A percentile compares a stretch with the other conserved stretches of the same genome.
phyloP scores from a whole-genome alignment of 805 yeast genomes.

The Tanozyma kutaoensis region DNA sequence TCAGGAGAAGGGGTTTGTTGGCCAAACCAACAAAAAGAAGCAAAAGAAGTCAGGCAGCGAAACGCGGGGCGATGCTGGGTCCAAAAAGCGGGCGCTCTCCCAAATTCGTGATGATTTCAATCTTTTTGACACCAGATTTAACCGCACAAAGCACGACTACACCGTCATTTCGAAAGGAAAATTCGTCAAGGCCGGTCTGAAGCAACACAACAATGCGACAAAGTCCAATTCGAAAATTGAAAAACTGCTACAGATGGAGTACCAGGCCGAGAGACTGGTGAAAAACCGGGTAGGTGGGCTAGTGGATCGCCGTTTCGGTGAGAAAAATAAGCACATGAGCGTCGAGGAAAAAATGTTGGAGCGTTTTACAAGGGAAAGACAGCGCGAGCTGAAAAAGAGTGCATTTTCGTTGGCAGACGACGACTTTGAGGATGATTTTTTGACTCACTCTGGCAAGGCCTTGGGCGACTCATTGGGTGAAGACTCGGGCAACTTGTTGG shows the following conservation, averaged over 20 bases:
- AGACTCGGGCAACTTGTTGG: too few species aligned
- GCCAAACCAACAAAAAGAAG: slow-evolving; percentile 58
- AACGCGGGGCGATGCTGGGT: slow-evolving; percentile 57
- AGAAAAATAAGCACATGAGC: slow-evolving; percentile 51
- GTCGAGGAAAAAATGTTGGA: slow-evolving; percentile 92
- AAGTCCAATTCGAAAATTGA: slow-evolving; percentile 21
- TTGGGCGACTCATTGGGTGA: slow-evolving; percentile 33
- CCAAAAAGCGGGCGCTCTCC: slow-evolving; percentile 28
- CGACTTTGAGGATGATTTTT: slow-evolving; percentile 38
- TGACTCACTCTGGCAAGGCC: slow-evolving; percentile 69
- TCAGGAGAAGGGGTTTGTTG: slow-evolving; percentile 71
- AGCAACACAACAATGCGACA: slow-evolving; percentile 21
- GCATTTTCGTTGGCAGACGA: slow-evolving; percentile 49
- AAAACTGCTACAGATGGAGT: slow-evolving; percentile 37
- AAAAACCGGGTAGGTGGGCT: slow-evolving; percentile 70
- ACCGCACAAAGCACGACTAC: slow-evolving; percentile 47
- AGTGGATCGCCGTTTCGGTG: slow-evolving; percentile 87
- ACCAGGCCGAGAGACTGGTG: slow-evolving; percentile 46
- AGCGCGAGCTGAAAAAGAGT: slow-evolving; percentile 43
- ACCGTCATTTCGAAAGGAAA: slow-evolving; percentile 26
- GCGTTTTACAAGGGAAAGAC: slow-evolving; percentile 84
- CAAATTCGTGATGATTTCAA: slow-evolving; percentile 75
- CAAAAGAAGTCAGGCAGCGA: slow-evolving; percentile 42
- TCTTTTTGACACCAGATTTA: slow-evolving; percentile 73
- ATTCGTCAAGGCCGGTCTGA: slow-evolving; percentile 29